phyloP scores from a whole-genome alignment of 1,284 basidiomycete species.

The Rhodotorula sp. region DNA sequence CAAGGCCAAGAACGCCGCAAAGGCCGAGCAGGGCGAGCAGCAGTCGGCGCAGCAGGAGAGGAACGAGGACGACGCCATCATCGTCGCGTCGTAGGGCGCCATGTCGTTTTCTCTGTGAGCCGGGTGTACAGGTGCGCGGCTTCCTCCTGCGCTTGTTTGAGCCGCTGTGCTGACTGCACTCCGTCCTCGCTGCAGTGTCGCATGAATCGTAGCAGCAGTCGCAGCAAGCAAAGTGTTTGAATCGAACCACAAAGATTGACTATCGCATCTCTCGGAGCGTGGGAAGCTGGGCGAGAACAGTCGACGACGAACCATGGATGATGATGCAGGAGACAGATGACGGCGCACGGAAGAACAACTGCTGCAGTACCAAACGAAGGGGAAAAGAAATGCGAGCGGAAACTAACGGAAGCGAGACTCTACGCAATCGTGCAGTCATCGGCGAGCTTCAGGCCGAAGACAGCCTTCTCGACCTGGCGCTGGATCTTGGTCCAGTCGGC shows the following conservation, averaged over 20 bases:
- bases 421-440: slow-evolving; percentile 41
- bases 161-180: not conserved
- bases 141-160: not conserved
- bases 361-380: not conserved
- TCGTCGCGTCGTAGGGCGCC: slow-evolving; percentile 30
- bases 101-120: no score
- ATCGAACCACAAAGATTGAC: not conserved
- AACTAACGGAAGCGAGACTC: not conserved
- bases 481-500: slow-evolving; percentile 98
- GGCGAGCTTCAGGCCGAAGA: slow-evolving; percentile 44
- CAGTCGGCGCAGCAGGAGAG: not conserved
- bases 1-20: not conserved
- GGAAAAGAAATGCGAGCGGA: not conserved
- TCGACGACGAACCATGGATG: no score
- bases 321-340: no score
- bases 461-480: slow-evolving; percentile 82
- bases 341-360: not conserved
- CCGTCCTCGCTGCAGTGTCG: no score
- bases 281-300: no score
- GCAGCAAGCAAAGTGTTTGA: not conserved
- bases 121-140: slow-evolving; percentile 11
- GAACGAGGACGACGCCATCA: slow-evolving; percentile 31
- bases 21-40: not conserved
- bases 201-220: slow-evolving; percentile 3
- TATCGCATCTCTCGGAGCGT: not conserved